Evolutionary conservation across 139 green algal species (phyloP).

Genomic region (Monoraphidium neglectum): DNA sequence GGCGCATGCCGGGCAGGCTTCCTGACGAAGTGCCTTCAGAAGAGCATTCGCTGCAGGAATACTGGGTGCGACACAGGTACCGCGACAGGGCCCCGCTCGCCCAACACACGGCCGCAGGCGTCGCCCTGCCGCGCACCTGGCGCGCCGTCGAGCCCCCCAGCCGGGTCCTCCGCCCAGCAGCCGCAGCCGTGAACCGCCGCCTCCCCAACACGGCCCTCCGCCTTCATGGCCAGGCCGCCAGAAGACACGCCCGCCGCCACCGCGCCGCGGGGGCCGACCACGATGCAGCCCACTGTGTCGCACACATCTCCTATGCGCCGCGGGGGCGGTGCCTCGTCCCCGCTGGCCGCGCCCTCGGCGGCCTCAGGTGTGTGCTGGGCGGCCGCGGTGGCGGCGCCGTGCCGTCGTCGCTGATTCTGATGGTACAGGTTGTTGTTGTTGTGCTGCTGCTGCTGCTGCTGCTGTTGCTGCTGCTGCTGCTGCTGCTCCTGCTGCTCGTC

Average conservation of each 20-base stretch:
- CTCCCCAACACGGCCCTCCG: slow-evolving; percentile 76
- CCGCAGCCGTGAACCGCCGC: slow-evolving; percentile 76
- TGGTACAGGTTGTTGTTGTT: not conserved
- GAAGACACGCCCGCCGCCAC: slow-evolving; percentile 79
- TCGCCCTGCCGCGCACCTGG: too few relatives aligned
- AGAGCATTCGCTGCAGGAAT: too few relatives aligned
- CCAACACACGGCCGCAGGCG: too few relatives aligned
- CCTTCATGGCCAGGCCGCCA: slow-evolving; percentile 85
- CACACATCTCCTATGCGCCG: slow-evolving; percentile 25
- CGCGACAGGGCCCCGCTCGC: too few relatives aligned
- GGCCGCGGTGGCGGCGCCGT: not conserved
- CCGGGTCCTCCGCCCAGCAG: slow-evolving; percentile 69
- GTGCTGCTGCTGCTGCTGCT: slow-evolving; percentile 11
- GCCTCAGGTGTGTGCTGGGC: not conserved
- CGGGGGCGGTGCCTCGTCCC: not conserved
- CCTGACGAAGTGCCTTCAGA: too few relatives aligned
- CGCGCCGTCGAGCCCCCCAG: too few relatives aligned
- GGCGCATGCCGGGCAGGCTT: too few relatives aligned
- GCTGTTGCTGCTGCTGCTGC: not conserved
- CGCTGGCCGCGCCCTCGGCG: not conserved
- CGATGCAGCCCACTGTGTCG: slow-evolving; percentile 78
- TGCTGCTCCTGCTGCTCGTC: not conserved
- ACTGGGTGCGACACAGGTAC: too few relatives aligned
- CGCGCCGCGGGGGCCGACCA: slow-evolving; percentile 53
- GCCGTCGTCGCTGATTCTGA: not conserved